These are phyloP conservation scores for Puccinia polysora DNA, from an alignment of 1,284 basidiomycete genomes.

Conservation along the genomic window DNA sequence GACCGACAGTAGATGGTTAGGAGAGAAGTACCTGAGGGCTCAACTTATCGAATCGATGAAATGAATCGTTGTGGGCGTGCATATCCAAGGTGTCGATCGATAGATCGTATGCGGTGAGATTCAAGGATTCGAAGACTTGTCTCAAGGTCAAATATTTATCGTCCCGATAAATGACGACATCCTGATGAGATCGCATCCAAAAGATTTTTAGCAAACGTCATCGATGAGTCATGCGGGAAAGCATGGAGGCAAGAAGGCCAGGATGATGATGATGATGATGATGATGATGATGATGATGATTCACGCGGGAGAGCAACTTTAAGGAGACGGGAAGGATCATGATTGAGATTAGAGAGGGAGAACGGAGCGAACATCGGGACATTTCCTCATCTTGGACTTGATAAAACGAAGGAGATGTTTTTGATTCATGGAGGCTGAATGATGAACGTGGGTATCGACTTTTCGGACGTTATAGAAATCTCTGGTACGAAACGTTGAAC, in stretches of 20 bases:
- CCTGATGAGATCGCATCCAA: conserved; percentile 64
- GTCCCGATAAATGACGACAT: conserved; percentile 92
- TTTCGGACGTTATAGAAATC: conserved; percentile 99
- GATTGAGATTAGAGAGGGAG: too few relatives aligned
- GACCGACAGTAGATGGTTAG: conserved; percentile 51
- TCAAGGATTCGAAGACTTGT: conserved; percentile 91
- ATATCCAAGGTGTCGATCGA: conserved; percentile 99
- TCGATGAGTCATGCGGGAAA: too few relatives aligned
- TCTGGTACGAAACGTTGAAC: too few relatives aligned
- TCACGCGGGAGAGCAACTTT: too few relatives aligned
- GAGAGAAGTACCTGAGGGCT: conserved; percentile 67
- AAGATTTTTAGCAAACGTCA: too few relatives aligned
- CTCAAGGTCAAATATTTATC: conserved; percentile 80
- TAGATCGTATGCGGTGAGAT: conserved; percentile 92
- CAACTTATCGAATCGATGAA: conserved; percentile 95
- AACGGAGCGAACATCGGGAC: conserved; percentile 59
- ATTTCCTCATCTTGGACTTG: conserved; percentile 73
- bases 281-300: too few relatives aligned
- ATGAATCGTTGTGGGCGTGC: conserved; percentile 96
- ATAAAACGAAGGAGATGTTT: conserved; percentile 99
- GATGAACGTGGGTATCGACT: conserved; percentile 95
- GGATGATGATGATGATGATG: too few relatives aligned
- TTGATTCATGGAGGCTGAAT: conserved; percentile 99
- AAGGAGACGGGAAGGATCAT: too few relatives aligned
- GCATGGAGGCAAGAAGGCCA: too few relatives aligned